Evolutionary conservation across 805 yeast genomes (phyloP), one percentile per base, ranked within the genome.

Genomic region (Candida glaebosa): DNA sequence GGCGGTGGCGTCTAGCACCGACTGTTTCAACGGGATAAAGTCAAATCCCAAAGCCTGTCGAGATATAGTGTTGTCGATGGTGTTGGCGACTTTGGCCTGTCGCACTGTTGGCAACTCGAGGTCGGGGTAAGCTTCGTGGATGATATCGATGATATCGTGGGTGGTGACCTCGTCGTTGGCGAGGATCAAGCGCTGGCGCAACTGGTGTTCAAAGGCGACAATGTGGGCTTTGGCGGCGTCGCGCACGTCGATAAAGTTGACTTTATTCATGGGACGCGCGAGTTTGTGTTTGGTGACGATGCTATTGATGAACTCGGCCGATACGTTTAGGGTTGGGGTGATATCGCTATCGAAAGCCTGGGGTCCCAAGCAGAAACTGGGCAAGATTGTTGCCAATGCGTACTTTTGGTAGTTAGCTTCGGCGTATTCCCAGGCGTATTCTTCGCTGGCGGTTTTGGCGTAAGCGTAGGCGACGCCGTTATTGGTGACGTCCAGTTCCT

Each of bases 191-290:
- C 76, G 63, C 19, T 51, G 47, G 19, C 66, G 59, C 14, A 42
- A 45, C 26, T 57, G 58, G 41, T 58, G 61, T 49, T 69, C 73
- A 40, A 76, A 59, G 1, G 82, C 80, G 7, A 53, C 48, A 12
- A 78, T 50, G 51, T 82, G 87, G 12, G 81, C 79, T 41, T 53
- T 54, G 3, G 87, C 84, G 34, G 79, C 81, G 53, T 82, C 87
- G 53, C 85, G 69, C 2, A 81, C 85, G 54, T 81, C 85, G 30
- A 74, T 66, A 37, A 53, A 63, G 7, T 33, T 18, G n/a, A 48
- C 57, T 5, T 35, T 15, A n/a, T 12, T 12, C 3, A 10, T 9
- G n/a, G 41, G 44, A 3, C 39, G 22, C n/a, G 43, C 49, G 25
- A 67, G 38, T 43, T 64, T 50, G 28, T 47, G 50, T 44, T 62